Evolutionary conservation across 2,329 filamentous ascomycete species (phyloP), one percentile per base, ranked within the genome.

Genomic region (Bipolaris bicolor): DNA sequence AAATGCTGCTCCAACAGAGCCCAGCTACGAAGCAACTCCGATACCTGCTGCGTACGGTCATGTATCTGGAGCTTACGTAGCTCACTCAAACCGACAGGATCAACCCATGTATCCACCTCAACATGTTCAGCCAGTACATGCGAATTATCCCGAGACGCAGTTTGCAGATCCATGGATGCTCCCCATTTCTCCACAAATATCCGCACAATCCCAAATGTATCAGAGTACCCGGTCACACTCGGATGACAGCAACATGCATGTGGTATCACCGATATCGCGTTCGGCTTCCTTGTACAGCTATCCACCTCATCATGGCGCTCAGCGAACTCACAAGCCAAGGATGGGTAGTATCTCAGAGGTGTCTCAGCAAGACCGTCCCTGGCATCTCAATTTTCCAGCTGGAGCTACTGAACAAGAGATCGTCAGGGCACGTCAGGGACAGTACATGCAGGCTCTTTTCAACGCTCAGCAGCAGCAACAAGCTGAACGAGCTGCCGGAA

Each of bases 271-370:
- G 16, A 64, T 75, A 7, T 66, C 64, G 11, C 62, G 66, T 11
- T 63, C 69, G 3, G 65, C 68, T 18, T 64, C 66, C 22, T 52
- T 66, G 18, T 49, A 57, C 34, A 55, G 40, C 22, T 26, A 41
- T 15, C 60, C 61, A 18, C 57, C 61, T 13, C 26, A 51, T 16
- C 53, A 58, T 5, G 63, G 58, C 22, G 63, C 55, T 15, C 68
- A 70, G 41, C 63, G 60, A 29, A 43, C 52, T 3, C 69, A 70
- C 45, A 69, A 69, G 49, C 55, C 66, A 20, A 70, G 70, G 41
- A 77, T 76, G 73, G 73, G 67, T 44, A 76, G 72, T 41, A 77
- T 77, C 9, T 66, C 66, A 9, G 74, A 76, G 56, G 65, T 69
- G 11, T 61, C 66, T 33, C 60, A 66, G 22, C 61, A 66, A 49